A percentile compares a stretch with the other conserved stretches of the same genome.
Evolutionary conservation across 2,329 filamentous ascomycete genomes (phyloP).

Genomic region (Curvularia eragrostidis): DNA sequence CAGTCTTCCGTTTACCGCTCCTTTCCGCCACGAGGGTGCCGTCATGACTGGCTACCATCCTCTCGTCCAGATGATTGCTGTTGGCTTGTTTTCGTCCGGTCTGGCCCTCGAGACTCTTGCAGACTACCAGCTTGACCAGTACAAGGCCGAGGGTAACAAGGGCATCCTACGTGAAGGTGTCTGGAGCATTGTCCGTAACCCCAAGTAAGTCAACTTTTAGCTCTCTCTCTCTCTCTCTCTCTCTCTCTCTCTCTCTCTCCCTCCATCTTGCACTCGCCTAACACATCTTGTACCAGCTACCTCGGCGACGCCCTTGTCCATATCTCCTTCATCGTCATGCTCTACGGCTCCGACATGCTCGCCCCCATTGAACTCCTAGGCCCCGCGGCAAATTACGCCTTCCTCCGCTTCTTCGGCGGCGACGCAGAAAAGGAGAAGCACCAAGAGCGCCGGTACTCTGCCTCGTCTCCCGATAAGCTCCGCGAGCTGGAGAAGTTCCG

Average conservation of each 20-base stretch:
- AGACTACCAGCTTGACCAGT: conserved; percentile 62
- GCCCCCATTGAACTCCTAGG: conserved; percentile 63
- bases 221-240: background rate
- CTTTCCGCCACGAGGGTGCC: conserved; percentile 58
- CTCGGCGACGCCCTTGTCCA: conserved; percentile 67
- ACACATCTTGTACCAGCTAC: conserved; percentile 54
- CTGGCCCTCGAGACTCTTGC: conserved; percentile 64
- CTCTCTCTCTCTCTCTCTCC: background rate
- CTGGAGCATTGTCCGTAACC: conserved; percentile 67
- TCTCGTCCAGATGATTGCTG: conserved; percentile 51
- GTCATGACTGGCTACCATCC: conserved; percentile 49
- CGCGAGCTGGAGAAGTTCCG: conserved; percentile 61
- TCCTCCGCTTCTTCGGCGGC: conserved; percentile 64
- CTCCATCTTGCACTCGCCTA: background rate
- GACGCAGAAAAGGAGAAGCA: conserved; percentile 62
- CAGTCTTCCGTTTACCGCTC: conserved; percentile 63
- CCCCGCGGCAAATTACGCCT: conserved; percentile 64
- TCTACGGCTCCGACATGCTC: conserved; percentile 63
- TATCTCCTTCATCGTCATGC: conserved; percentile 64
- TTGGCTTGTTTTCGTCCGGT: conserved; percentile 64
- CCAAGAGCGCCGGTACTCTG: conserved; percentile 61
- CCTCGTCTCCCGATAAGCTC: conserved; percentile 59
- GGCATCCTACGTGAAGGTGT: conserved; percentile 63
- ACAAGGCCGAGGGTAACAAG: conserved; percentile 53
- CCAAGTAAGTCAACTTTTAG: conserved; percentile 60